Evolutionary conservation across 768 basidiomycete species (phyloP), one percentile per base, ranked within the genome.

Genomic region (Kwoniella bestiolae): DNA sequence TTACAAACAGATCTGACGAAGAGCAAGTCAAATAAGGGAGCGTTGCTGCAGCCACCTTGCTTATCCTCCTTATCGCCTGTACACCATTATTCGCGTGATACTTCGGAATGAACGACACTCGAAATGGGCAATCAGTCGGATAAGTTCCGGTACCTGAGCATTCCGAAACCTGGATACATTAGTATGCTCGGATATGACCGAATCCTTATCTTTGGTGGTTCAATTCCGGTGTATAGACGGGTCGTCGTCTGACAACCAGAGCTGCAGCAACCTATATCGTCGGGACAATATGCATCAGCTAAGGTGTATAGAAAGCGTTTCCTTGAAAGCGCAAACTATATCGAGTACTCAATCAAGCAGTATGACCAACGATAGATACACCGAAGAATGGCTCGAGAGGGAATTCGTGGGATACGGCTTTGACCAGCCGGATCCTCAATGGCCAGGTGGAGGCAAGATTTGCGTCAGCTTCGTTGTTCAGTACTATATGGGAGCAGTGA

Each of bases 341-440:
- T 29, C 23, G 21, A 4, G 12, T 41, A 41, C 18, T 18, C 7
- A 41, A 9, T 16, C 26, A 23, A 5, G 7, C 51, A 12, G 18
- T 28, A 52, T 52, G 51, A 56, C 38, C 38, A 41, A n/a, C 29
- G 56, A 56, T 45, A 56, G 60, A 44, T 66, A 70, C 53, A 34
- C 41, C 14, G 69, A 71, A 38, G 44, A 67, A 11, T 67, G 56
- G 56, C 70, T 71, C 41, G 66, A 71, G 46, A 49, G 70, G n/a
- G 70, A 71, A 47, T 71, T 71, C 51, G 56, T 71, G n/a, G 70
- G 70, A 18, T 71, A 71, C 56, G 70, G 70, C 41, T 63, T 56
- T 29, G 55, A 71, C 29, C 60, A 46, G 63, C 44, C 56, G 9
- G 63, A 71, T 35, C 70, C 70, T 2, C 56, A 71, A 55, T 71